These are phyloP conservation scores for Boletus calvinii DNA, from an alignment of 1,284 basidiomycete species.

Conservation along the genomic window DNA sequence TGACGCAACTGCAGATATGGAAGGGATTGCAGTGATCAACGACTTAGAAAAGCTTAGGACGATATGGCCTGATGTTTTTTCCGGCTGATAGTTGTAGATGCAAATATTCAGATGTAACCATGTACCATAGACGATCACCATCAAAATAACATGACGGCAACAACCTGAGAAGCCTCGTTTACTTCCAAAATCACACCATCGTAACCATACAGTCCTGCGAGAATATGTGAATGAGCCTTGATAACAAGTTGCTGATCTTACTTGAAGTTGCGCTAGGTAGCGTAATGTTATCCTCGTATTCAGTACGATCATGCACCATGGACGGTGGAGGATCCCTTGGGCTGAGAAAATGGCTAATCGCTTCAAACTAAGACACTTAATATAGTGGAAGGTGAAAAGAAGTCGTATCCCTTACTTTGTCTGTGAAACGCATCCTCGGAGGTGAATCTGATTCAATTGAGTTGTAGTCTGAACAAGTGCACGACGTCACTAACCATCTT, in stretches of 20 bases:
- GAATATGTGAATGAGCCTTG: slow-evolving; percentile 19
- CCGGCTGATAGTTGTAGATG: slow-evolving; percentile 5
- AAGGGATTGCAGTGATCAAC: slow-evolving; percentile 47
- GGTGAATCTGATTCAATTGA: slow-evolving; percentile 53
- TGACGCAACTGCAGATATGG: slow-evolving; percentile 36
- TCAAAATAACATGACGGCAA: slow-evolving; percentile 71
- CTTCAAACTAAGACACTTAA: slow-evolving; percentile 54
- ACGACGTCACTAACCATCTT: slow-evolving; percentile 53
- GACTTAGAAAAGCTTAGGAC: slow-evolving; percentile 62
- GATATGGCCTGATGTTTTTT: slow-evolving; percentile 73
- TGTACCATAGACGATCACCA: slow-evolving; percentile 1
- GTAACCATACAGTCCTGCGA: slow-evolving; percentile 68
- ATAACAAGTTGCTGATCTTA: slow-evolving; percentile 39
- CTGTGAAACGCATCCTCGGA: slow-evolving; percentile 62
- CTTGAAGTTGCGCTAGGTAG: slow-evolving; percentile 73
- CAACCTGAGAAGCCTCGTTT: slow-evolving; percentile 72
- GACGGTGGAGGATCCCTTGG: slow-evolving; percentile 69
- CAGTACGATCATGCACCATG: slow-evolving; percentile 84
- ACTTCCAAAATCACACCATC: slow-evolving; percentile 83
- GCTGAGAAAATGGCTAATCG: slow-evolving; percentile 70
- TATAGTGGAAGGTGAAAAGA: background rate
- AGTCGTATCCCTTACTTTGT: slow-evolving; percentile 47
- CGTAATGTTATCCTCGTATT: slow-evolving; percentile 73
- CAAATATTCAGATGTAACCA: slow-evolving; percentile 2
- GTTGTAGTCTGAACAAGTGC: background rate